Percentiles rank a stretch among this genome's conserved stretches.
Evolutionary conservation across 2,329 filamentous ascomycete genomes (phyloP).

Genomic region (Pseudocercospora fijiensis): DNA sequence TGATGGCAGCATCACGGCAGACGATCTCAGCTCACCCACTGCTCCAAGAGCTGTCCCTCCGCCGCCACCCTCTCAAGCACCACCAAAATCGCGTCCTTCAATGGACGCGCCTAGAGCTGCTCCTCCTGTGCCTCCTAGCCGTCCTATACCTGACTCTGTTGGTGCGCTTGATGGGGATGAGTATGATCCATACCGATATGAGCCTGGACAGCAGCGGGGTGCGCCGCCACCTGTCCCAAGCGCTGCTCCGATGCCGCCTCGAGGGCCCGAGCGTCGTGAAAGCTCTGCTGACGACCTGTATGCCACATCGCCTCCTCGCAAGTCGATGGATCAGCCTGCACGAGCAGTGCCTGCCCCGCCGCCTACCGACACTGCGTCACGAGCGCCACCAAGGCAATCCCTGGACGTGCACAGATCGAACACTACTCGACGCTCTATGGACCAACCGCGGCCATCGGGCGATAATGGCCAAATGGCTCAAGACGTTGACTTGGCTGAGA

Average conservation of each 20-base stretch:
- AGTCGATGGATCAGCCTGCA: slow-evolving; percentile 37
- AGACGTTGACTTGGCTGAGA: slow-evolving; percentile 75
- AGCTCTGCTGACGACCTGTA: slow-evolving; percentile 49
- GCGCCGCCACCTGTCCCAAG: slow-evolving; percentile 37
- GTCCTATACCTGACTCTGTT: slow-evolving; percentile 58
- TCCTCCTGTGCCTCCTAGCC: slow-evolving; percentile 59
- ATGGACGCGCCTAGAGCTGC: slow-evolving; percentile 70
- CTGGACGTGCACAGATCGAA: slow-evolving; percentile 59
- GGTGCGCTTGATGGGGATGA: slow-evolving; percentile 55
- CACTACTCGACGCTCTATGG: slow-evolving; percentile 64
- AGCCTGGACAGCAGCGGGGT: slow-evolving; percentile 23
- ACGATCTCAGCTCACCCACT: slow-evolving; percentile 52
- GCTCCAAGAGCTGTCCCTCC: slow-evolving; percentile 54
- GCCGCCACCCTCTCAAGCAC: slow-evolving; percentile 51
- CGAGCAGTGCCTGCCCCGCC: slow-evolving; percentile 49
- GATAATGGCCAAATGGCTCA: slow-evolving; percentile 81
- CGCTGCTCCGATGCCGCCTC: slow-evolving; percentile 32
- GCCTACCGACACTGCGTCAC: slow-evolving; percentile 38
- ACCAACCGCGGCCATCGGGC: slow-evolving; percentile 69
- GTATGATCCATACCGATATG: slow-evolving; percentile 65
- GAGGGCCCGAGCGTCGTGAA: slow-evolving; percentile 38
- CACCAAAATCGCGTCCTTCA: slow-evolving; percentile 56
- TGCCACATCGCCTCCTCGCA: slow-evolving; percentile 43
- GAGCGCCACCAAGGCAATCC: slow-evolving; percentile 51
- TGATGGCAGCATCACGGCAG: slow-evolving; percentile 61